Conservation (phyloP, 2,329 filamentous ascomycete genomes). For the Penicillium sumatraense region DNA sequence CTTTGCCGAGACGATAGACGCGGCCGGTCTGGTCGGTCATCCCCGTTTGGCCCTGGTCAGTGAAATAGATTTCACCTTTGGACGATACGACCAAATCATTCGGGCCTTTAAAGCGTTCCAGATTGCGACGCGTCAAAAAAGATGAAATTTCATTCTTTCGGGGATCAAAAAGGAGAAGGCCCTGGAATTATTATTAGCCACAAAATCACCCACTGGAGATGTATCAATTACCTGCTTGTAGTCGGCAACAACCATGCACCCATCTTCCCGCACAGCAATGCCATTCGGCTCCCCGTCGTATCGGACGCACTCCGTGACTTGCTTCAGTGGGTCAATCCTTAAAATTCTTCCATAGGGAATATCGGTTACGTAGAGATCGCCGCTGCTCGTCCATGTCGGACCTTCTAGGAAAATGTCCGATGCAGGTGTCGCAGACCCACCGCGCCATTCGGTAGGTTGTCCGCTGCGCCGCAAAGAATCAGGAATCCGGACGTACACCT, state of each 20-base stretch:
- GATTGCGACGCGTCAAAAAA: slow-evolving; percentile 38
- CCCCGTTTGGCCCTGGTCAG: slow-evolving; percentile 52
- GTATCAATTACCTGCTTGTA: slow-evolving; percentile 45
- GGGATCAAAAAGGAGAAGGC: slow-evolving; percentile 38
- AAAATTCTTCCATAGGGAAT: slow-evolving; percentile 48
- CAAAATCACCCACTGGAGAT: not conserved
- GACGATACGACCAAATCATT: slow-evolving; percentile 50
- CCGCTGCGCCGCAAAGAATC: slow-evolving; percentile 38
- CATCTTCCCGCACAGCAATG: slow-evolving; percentile 38
- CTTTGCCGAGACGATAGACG: slow-evolving; percentile 42
- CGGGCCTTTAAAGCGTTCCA: slow-evolving; percentile 50
- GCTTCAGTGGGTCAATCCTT: slow-evolving; percentile 35
- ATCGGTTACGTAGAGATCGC: slow-evolving; percentile 46
- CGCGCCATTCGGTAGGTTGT: slow-evolving; percentile 41
- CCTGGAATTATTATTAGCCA: slow-evolving; percentile 14
- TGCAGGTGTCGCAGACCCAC: slow-evolving; percentile 39
- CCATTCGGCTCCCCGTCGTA: slow-evolving; percentile 52
- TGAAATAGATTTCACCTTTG: slow-evolving; percentile 47
- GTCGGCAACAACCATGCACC: slow-evolving; percentile 44
- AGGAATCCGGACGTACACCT: slow-evolving; percentile 43
- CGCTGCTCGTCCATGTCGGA: slow-evolving; percentile 34
- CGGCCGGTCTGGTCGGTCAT: slow-evolving; percentile 48
- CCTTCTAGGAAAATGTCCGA: slow-evolving; percentile 47
- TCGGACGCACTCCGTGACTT: slow-evolving; percentile 34
- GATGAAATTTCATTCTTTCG: slow-evolving; percentile 31